These are phyloP conservation scores for Fragaria iinumae DNA, from an alignment of 306 rosid species.

Conservation along the genomic window DNA sequence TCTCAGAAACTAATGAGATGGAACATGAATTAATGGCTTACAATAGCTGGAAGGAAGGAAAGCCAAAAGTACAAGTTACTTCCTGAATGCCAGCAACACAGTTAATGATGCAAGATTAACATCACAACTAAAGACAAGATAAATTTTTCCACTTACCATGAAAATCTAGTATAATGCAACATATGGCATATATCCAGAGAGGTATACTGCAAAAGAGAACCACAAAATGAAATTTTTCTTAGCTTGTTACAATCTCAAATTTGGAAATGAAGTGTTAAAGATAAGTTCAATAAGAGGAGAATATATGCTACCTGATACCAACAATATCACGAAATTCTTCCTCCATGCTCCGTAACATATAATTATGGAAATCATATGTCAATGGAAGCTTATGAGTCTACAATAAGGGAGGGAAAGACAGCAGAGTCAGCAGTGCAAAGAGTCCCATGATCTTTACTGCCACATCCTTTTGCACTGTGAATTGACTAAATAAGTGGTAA, in stretches of 20 bases:
- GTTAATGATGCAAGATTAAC: constrained; percentile 22
- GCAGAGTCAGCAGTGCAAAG: constrained; percentile 32
- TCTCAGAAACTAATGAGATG: neutral
- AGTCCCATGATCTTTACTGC: constrained; percentile 15
- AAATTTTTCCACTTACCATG: constrained; percentile 52
- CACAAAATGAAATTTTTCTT: constrained; percentile 16
- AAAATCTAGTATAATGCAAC: constrained; percentile 76
- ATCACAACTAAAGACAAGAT: constrained; percentile 12
- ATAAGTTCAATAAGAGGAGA: neutral
- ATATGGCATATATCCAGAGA: constrained; percentile 85
- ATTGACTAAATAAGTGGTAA: constrained; percentile 10
- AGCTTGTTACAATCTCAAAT: neutral
- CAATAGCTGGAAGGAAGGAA: constrained; percentile 86
- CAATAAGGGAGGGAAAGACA: constrained; percentile 18
- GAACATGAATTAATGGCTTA: constrained; percentile 38
- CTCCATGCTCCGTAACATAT: constrained; percentile 97
- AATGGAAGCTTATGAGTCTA: constrained; percentile 80
- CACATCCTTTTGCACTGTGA: constrained; percentile 19
- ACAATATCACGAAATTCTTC: constrained; percentile 87
- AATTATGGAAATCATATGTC: constrained; percentile 81
- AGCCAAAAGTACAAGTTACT: constrained; percentile 88
- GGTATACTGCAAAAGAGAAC: constrained; percentile 57
- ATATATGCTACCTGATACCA: constrained; percentile 63
- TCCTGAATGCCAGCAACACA: constrained; percentile 53
- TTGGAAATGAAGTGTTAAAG: neutral